Evolutionary conservation across 2,329 filamentous ascomycete genomes (phyloP).

Genomic region (Cytospora piceicola): DNA sequence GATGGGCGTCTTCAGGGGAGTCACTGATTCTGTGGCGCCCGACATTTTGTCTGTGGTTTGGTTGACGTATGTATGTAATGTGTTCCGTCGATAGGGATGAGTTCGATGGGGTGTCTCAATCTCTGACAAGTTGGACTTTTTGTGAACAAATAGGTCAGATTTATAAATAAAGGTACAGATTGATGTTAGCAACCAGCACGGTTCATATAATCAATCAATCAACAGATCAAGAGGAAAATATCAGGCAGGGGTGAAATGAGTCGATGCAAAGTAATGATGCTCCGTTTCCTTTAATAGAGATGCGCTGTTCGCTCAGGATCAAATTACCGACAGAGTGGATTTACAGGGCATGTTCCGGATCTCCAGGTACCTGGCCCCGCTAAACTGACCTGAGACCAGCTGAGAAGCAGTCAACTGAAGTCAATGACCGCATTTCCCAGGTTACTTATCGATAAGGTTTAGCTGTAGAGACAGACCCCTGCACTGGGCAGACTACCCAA

Average conservation of each 20-base stretch:
- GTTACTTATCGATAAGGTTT: constrained; percentile 17
- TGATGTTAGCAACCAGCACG: neutral
- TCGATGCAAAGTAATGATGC: neutral
- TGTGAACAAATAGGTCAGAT: neutral
- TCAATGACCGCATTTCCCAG: neutral
- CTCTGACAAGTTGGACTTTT: neutral
- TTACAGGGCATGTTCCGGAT: constrained; percentile 1
- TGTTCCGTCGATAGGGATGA: neutral
- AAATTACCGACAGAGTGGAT: constrained; percentile 5
- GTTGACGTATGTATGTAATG: too few species aligned
- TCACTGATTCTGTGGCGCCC: neutral
- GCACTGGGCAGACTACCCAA: too few species aligned
- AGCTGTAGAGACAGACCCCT: too few species aligned
- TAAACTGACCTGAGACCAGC: constrained; percentile 19
- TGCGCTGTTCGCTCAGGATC: neutral
- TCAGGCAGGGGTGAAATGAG: neutral
- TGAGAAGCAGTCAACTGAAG: constrained; percentile 1
- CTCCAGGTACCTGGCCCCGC: constrained; percentile 5
- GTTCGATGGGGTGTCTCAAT: neutral
- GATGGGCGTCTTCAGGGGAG: constrained; percentile 57
- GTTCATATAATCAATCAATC: neutral
- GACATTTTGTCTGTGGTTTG: neutral
- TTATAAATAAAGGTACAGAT: neutral
- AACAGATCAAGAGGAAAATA: neutral
- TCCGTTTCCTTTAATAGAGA: neutral